Conservation (phyloP, 257 asterid genomes). For the Solanum okadae region DNA sequence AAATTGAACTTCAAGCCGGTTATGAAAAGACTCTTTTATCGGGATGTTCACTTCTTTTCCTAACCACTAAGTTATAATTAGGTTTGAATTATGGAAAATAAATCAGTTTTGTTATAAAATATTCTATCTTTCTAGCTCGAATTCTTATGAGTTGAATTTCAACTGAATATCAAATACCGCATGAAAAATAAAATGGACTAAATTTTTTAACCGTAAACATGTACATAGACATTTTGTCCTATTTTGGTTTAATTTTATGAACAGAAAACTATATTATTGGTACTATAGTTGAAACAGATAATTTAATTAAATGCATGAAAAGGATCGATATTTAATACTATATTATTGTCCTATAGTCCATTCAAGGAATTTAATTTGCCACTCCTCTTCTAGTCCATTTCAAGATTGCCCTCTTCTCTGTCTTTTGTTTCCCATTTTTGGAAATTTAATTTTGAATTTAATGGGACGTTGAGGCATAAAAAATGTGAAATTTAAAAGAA, state of each 20-base stretch:
- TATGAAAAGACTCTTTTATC: rapidly evolving
- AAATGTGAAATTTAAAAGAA: no score
- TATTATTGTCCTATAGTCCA: background rate
- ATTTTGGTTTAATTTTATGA: background rate
- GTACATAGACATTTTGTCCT: background rate
- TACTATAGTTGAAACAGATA: background rate
- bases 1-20: background rate
- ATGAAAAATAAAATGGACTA: background rate
- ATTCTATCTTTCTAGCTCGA: background rate
- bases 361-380: background rate
- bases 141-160: background rate
- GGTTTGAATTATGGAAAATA: background rate
- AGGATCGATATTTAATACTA: background rate
- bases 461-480: background rate
- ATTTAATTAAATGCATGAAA: background rate
- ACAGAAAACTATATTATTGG: background rate
- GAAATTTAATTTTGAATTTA: background rate
- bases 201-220: background rate
- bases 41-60: rapidly evolving
- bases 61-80: background rate
- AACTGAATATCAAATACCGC: background rate
- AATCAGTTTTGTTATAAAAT: background rate
- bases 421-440: background rate
- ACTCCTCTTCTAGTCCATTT: background rate
- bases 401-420: background rate